Percentiles rank a stretch among this genome's conserved stretches.
Evolutionary conservation across 108 stramenopile species (phyloP).

Genomic region (Parmales sp.): DNA sequence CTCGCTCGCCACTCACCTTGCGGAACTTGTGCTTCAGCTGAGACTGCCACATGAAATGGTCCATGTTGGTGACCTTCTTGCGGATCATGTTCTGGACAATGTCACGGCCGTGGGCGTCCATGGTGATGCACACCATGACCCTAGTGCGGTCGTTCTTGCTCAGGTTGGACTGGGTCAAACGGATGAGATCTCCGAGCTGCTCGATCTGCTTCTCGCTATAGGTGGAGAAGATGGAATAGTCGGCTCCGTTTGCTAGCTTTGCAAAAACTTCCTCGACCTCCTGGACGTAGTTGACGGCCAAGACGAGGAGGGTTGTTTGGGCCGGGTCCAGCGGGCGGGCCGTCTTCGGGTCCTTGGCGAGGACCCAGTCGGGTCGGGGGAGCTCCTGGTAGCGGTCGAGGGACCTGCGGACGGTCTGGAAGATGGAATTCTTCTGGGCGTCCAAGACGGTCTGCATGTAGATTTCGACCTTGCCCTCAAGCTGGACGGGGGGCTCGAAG

Average conservation of each 20-base stretch:
- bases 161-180: conserved; percentile 55
- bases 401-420: conserved; percentile 42
- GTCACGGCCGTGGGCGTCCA: conserved; percentile 74
- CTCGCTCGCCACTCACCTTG: too few relatives aligned
- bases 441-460: conserved; percentile 67
- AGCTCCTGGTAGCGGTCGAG: conserved; percentile 42
- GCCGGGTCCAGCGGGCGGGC: conserved; percentile 50
- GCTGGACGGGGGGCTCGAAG: conserved; percentile 57
- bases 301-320: conserved; percentile 57
- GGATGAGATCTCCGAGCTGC: conserved; percentile 60
- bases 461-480: conserved; percentile 68
- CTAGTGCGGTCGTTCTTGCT: conserved; percentile 56
- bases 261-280: conserved; percentile 55
- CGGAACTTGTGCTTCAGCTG: conserved; percentile 78
- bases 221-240: conserved; percentile 29
- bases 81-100: conserved; percentile 60
- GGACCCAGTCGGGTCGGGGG: conserved; percentile 55
- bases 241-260: conserved; percentile 31
- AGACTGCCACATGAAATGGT: conserved; percentile 66
- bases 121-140: conserved; percentile 69
- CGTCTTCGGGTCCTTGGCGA: conserved; percentile 32
- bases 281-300: conserved; percentile 54
- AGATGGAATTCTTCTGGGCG: conserved; percentile 34
- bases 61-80: conserved; percentile 31
- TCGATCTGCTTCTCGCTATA: conserved; percentile 48